Evolutionary conservation across 208 protist genomes (phyloP).

Genomic region (Leptomonas pyrrhocoris): DNA sequence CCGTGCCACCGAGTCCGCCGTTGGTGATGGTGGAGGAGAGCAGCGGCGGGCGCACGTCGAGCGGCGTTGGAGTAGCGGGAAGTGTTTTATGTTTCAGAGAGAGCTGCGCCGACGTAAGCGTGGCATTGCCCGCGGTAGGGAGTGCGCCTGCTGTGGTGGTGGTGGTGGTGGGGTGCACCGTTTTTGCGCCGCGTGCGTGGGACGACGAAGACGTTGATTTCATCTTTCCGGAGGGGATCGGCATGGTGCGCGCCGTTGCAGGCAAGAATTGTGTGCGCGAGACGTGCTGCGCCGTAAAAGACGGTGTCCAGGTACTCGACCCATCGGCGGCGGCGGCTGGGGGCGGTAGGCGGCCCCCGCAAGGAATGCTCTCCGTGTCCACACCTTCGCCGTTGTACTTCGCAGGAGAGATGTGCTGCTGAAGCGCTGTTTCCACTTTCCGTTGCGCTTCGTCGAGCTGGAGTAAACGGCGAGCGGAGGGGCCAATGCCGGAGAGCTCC

Average conservation of each 20-base stretch:
- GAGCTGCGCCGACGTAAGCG: background rate
- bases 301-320: background rate
- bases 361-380: too few relatives aligned
- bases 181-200: background rate
- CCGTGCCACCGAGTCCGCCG: background rate
- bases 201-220: background rate
- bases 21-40: constrained; percentile 26
- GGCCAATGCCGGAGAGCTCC: constrained; percentile 51
- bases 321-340: background rate
- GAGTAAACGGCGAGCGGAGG: constrained; percentile 49
- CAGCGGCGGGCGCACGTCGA: constrained; percentile 18
- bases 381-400: background rate
- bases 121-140: background rate
- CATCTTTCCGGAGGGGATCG: background rate
- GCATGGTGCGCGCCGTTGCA: constrained; percentile 16
- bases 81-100: background rate
- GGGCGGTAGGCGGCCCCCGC: background rate
- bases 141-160: background rate
- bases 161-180: background rate
- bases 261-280: background rate
- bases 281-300: background rate
- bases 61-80: background rate
- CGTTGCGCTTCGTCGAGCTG: constrained; percentile 22
- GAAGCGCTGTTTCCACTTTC: background rate
- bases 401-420: background rate